A percentile compares a stretch with the other conserved stretches of the same genome.
Conservation (phyloP, 2,329 filamentous ascomycete genomes). For the Geoglossum cookeanum region DNA sequence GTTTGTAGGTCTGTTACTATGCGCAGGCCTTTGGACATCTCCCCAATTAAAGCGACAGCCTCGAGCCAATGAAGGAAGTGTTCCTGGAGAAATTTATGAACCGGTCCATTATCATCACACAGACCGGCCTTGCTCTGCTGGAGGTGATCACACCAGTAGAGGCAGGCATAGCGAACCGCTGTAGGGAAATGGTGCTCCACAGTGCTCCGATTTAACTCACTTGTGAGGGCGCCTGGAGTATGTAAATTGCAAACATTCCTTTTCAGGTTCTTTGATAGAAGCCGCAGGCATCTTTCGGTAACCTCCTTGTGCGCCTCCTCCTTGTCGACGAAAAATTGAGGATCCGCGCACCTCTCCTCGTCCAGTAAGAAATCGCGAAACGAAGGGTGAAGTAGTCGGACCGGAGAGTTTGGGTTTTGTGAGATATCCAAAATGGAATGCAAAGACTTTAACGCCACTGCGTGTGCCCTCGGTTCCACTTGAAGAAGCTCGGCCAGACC, state of each 20-base stretch:
- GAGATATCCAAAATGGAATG: neutral
- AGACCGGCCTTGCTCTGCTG: slow-evolving; percentile 13
- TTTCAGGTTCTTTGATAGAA: slow-evolving; percentile 18
- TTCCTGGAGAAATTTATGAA: slow-evolving; percentile 19
- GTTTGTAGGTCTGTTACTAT: slow-evolving; percentile 8
- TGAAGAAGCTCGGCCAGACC: neutral
- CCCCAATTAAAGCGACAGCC: slow-evolving; percentile 19
- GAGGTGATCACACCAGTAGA: slow-evolving; percentile 22
- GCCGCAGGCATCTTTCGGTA: slow-evolving; percentile 19
- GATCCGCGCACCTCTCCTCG: slow-evolving; percentile 11
- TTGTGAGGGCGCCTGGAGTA: slow-evolving; percentile 13
- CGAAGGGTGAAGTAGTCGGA: neutral
- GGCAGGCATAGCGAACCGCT: slow-evolving; percentile 22
- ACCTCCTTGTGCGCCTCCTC: slow-evolving; percentile 16
- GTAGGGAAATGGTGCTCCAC: slow-evolving; percentile 14
- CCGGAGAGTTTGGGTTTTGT: neutral
- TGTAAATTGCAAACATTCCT: slow-evolving; percentile 20
- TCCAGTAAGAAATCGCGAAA: slow-evolving; percentile 14
- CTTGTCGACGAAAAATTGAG: slow-evolving; percentile 21
- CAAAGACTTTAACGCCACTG: neutral
- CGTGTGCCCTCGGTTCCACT: neutral
- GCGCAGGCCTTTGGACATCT: slow-evolving; percentile 12
- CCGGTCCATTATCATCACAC: slow-evolving; percentile 14
- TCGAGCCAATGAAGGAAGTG: slow-evolving; percentile 28
- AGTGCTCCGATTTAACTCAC: slow-evolving; percentile 10